These are phyloP conservation scores for Fusarium transvaalense DNA, from an alignment of 2,329 filamentous ascomycete genomes.

Conservation along the genomic window DNA sequence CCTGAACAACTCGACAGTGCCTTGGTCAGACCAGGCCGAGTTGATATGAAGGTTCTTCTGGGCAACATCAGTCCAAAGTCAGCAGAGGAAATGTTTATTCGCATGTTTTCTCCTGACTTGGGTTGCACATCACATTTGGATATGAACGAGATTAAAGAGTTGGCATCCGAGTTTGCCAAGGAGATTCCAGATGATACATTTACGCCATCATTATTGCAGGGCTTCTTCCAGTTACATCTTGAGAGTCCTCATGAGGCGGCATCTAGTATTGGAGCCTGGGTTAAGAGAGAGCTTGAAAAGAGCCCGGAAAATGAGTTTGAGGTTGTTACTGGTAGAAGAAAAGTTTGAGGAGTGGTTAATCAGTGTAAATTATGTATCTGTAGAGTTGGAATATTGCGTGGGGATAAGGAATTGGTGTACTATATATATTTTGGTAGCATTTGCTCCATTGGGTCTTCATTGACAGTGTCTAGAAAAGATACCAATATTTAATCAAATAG, in stretches of 20 bases:
- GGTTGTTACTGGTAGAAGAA: constrained; percentile 36
- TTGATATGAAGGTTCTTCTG: constrained; percentile 74
- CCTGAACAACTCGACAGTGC: constrained; percentile 74
- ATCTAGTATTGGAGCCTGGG: constrained; percentile 53
- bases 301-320: constrained; percentile 51
- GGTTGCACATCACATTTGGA: constrained; percentile 44
- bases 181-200: constrained; percentile 62
- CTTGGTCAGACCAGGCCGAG: constrained; percentile 73
- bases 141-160: constrained; percentile 54
- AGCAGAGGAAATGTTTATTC: constrained; percentile 61
- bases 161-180: constrained; percentile 67
- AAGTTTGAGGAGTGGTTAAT: constrained; percentile 19
- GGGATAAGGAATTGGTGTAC: background rate
- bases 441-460: no score
- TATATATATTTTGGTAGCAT: no score
- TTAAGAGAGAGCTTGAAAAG: constrained; percentile 51
- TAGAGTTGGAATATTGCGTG: background rate
- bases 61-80: constrained; percentile 60
- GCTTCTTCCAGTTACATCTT: constrained; percentile 60
- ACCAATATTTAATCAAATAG: background rate
- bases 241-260: constrained; percentile 56
- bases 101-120: constrained; percentile 59
- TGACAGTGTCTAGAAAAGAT: background rate
- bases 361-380: background rate
- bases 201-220: constrained; percentile 64